Base-by-base conservation (phyloP, 352 stramenopile genomes). In the Globisporangium perplexum region DNA sequence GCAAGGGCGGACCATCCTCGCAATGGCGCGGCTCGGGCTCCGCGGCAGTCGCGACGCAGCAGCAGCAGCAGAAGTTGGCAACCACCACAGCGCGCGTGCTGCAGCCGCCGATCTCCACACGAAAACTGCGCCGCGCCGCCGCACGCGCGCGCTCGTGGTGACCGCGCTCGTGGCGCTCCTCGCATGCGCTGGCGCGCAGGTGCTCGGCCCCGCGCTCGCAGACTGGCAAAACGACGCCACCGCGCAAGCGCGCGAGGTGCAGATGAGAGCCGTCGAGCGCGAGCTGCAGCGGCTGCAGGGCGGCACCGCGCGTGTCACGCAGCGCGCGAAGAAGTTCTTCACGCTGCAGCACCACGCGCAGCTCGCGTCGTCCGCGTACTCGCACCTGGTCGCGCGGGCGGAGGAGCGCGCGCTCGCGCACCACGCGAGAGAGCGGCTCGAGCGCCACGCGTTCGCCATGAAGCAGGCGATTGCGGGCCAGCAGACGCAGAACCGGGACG, bases 151-250 rank as follows among this genome's bases (percentile, higher is more conserved):
- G 26, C 24, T 54, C 20, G n/a, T 57, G 22, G 50, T 26, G 4
- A 14, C 28, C 23, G 20, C 23, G 23, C 30, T 58, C 17, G 24
- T 2, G 22, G 17, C 30, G 15, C 22, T 64, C 17, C 28, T 64
- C 28, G 23, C 44, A 0, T 1, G 39, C 7, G 18, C 36, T 2
- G 48, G 57, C 23, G 18, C 54, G 7, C 12, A 22, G 17, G 20
- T 53, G 30, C 33, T 64, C 31, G 50, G 35, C 14, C 45, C 57
- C 0, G 28, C 50, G 11, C 35, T 64, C 20, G 33, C 42, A 28
- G 26, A n/a, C 14, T 64, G 57, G 57, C 57, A 54, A 28, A 58
- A 44, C n/a, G 39, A 52, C 31, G 36, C 55, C 23, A n/a, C 23
- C 7, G 20, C 43, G 12, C 5, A 48, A 17, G 15, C 44, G 17